phyloP scores from a whole-genome alignment of 2,329 filamentous ascomycete species.

The Aureobasidium sp. region DNA sequence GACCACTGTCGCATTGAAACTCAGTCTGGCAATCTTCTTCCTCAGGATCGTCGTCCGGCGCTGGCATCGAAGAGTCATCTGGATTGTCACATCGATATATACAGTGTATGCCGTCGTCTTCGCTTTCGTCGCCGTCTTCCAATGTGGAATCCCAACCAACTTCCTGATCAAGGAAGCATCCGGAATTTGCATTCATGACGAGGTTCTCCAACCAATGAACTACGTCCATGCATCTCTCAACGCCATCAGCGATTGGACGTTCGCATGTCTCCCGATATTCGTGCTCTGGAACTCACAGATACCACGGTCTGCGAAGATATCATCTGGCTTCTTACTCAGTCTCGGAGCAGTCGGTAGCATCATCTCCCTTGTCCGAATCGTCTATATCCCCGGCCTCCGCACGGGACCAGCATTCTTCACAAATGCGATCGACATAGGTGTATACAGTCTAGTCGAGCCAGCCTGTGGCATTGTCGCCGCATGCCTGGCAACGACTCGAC shows the following conservation, averaged over 20 bases:
- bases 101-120: conserved; percentile 28
- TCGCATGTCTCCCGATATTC: conserved; percentile 28
- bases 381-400: conserved; percentile 16
- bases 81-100: conserved; percentile 16
- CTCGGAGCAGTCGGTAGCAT: conserved; percentile 25
- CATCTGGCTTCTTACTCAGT: conserved; percentile 31
- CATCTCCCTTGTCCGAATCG: conserved; percentile 18
- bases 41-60: conserved; percentile 30
- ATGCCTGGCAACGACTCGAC: conserved; percentile 25
- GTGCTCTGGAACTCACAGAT: conserved; percentile 16
- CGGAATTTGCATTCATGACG: neutral
- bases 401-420: conserved; percentile 18
- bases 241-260: conserved; percentile 26
- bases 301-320: conserved; percentile 31
- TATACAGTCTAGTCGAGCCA: conserved; percentile 24
- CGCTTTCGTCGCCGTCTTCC: conserved; percentile 19
- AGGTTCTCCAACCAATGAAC: neutral
- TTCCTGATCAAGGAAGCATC: neutral
- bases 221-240: conserved; percentile 25
- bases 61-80: conserved; percentile 29
- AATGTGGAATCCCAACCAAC: conserved; percentile 2
- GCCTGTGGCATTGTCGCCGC: conserved; percentile 26
- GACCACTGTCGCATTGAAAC: conserved; percentile 33
- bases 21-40: conserved; percentile 38
- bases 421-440: conserved; percentile 18